Evolutionary conservation across 345 rosid species (phyloP), one percentile per base, ranked within the genome.

Genomic region (Rhizophora mangle): DNA sequence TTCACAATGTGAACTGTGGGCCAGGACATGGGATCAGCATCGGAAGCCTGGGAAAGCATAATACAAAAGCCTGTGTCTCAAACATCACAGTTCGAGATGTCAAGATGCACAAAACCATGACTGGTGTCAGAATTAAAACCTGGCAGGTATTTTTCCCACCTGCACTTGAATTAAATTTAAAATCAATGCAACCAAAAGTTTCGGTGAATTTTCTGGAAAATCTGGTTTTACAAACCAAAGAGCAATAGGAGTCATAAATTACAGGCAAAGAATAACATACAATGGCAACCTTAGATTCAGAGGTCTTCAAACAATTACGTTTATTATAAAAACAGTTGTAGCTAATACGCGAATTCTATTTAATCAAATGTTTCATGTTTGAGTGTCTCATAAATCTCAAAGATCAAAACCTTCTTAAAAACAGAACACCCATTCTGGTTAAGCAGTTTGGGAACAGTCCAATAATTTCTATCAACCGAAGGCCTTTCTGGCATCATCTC

Each of bases 11-110:
- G 69, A 87, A 90, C 60, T 94, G 98, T 74, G 98, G 99, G 58
- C 98, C 97, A n/a, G 99, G 97, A 24, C 99, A 95, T 72, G 99
- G 98, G 43, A 95, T 95, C 71, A 92, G 94, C 85, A 95, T 95
- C 4, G 99, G 98, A 62, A 82, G 99, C 58, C 89, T 95, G 62
- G 98, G 99, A 72, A 89, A 70, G 78, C 87, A 86, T 70, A 81
- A 85, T 60, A 86, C 87, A 37, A 92, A 88, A 80, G 96, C 97
- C 19, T 92, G 99, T 68, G 97, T 95, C 69, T 88, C 99, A 6
- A 90, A 92, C 78, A 86, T 95, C 80, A 95, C 96, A 2, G 81
- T 95, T 32, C 82, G 93, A 37, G 91, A 95, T 74, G 83, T 95
- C 46, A 72, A 80, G 31, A 87, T 95, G 84, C 96, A 84, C 57